Evolutionary conservation across 176 grass and related monocot species (phyloP), one percentile per base, ranked within the genome.

Genomic region (Aegilops tauschii): DNA sequence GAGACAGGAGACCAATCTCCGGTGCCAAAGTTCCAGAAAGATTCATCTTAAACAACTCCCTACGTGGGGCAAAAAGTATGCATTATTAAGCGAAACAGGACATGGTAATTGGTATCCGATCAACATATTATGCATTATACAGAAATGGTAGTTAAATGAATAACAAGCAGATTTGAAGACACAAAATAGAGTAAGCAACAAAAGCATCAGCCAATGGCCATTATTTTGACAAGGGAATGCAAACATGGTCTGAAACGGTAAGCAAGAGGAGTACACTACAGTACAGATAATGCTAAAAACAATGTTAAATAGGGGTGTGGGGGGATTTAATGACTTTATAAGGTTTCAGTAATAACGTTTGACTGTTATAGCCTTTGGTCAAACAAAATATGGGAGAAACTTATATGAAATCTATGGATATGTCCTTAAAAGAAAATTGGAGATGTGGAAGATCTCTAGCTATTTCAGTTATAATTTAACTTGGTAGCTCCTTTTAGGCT

Each of bases 1-100:
- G 84, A 63, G 87, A 85, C 37, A 99, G 83, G 78, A 79, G 88
- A 30, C 97, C 88, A 49, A 99, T 62, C 67, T 94, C 93, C 75
- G 92, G 90, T 59, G 90, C 92, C 78, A 99, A 88, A 90, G 54
- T 96, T 93, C 97, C 97, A 10, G 89, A 94, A 77, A 99, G 88
- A 81, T 94, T 93, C 92, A 93, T 89, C 23, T 88, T 89, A 79
- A 99, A 85, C 72, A 99, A 79, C 52, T 99, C 94, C 80, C 97
- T 99, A 84, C 5, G 77, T 11, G 54, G 13, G 63, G 64, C 36
- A 49, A 77, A 80, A 80, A 82, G 3, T 35, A 86, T 71, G 0
- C 65, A 67, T 20, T 69, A 82, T 86, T 84, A 89, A 39, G 62
- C 45, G 21, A n/a, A 73, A 79, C 42, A 47, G 18, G n/a, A 39